These are phyloP conservation scores for Aspergillus chevalieri DNA, from an alignment of 2,329 filamentous ascomycete genomes.

Conservation along the genomic window DNA sequence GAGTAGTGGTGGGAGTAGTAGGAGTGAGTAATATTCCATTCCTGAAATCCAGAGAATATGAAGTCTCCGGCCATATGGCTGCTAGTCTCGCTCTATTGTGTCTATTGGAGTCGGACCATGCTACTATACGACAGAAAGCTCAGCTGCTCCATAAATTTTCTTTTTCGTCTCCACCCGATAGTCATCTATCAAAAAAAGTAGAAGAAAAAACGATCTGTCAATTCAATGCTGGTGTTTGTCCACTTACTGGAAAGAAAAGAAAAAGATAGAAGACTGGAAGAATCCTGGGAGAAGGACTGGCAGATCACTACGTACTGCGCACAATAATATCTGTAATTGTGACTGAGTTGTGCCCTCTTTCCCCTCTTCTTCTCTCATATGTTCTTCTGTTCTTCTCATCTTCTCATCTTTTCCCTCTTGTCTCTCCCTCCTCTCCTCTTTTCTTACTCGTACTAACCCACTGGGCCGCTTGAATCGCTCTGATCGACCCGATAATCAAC, in stretches of 20 bases:
- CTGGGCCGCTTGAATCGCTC: background rate
- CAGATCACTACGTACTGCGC: background rate
- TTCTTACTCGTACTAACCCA: constrained; percentile 1
- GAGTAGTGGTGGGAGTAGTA: no score
- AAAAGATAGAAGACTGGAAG: background rate
- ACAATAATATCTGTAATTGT: background rate
- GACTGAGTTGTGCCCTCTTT: background rate
- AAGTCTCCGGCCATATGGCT: no score
- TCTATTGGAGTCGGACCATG: no score
- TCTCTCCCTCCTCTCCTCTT: constrained; percentile 2
- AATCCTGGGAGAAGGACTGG: background rate
- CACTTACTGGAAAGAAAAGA: background rate
- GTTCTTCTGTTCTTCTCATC: constrained; percentile 3
- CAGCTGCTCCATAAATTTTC: no score
- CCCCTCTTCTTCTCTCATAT: constrained; percentile 5
- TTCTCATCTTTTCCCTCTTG: constrained; percentile 3
- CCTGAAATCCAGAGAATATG: no score
- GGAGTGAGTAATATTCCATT: no score
- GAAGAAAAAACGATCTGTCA: background rate
- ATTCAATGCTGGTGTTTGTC: no score
- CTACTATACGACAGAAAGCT: no score
- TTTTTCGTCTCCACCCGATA: no score
- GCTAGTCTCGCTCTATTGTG: no score
- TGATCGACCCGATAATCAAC: no score
- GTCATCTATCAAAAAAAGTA: background rate